A percentile compares a stretch with the other conserved stretches of the same genome.
phyloP scores from a whole-genome alignment of 2,329 filamentous ascomycete species.

The Diaporthe nobilis region DNA sequence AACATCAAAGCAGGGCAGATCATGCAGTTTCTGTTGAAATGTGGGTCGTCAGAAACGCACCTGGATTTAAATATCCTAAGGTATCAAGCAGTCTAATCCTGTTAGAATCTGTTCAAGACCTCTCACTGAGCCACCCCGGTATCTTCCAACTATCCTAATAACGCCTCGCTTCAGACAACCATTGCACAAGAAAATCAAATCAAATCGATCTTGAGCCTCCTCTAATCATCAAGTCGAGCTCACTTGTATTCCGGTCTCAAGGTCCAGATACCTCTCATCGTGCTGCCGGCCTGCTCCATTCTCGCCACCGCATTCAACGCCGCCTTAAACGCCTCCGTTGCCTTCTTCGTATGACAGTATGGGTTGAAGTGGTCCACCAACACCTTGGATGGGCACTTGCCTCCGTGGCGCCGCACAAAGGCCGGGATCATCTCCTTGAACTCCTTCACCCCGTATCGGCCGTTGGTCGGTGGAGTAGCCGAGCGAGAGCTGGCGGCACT shows the following conservation, averaged over 20 bases:
- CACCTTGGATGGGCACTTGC: conserved; percentile 85
- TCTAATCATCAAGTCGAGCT: neutral
- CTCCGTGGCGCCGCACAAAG: conserved; percentile 84
- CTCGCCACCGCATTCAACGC: conserved; percentile 83
- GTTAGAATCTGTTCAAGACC: neutral
- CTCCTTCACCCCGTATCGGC: conserved; percentile 67
- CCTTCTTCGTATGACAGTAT: conserved; percentile 77
- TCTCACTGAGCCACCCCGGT: neutral
- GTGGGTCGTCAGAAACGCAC: neutral
- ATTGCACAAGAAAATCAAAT: neutral
- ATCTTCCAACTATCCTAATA: neutral
- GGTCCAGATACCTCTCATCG: conserved; percentile 68
- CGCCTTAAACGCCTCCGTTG: conserved; percentile 84
- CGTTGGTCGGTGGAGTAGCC: conserved; percentile 52
- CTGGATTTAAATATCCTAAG: neutral
- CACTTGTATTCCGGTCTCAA: conserved; percentile 55
- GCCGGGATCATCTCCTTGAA: conserved; percentile 81
- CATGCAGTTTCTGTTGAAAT: neutral
- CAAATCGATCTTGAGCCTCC: too few relatives aligned
- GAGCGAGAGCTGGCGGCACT: conserved; percentile 60
- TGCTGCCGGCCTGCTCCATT: conserved; percentile 71
- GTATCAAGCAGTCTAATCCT: neutral
- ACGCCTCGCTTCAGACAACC: conserved; percentile 18
- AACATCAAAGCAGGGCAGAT: neutral
- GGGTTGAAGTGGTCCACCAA: conserved; percentile 91